Percentiles rank a stretch among this genome's conserved stretches.
These are phyloP conservation scores for Cryptosporidium sp. DNA, from an alignment of 169 alveolate species.

Conservation along the genomic window DNA sequence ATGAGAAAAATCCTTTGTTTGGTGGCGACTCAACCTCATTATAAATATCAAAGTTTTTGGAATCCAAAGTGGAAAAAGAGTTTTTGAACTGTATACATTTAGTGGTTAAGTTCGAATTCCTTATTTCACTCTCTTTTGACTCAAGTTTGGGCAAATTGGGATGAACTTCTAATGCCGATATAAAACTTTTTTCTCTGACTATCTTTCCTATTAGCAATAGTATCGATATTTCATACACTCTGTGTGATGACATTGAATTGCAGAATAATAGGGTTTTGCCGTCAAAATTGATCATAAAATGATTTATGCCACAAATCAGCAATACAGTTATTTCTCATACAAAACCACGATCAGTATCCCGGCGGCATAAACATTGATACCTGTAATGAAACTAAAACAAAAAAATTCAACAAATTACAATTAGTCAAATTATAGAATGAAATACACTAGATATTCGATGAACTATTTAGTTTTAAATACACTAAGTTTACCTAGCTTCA, in stretches of 20 bases:
- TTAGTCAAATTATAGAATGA: background rate
- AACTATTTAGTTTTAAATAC: background rate
- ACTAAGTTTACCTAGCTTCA: conserved; percentile 77
- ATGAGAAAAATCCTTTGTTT: conserved; percentile 17
- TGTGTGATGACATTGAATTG: background rate
- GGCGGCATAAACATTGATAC: background rate
- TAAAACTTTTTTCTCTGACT: background rate
- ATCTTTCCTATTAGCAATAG: conserved; percentile 7
- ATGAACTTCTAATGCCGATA: conserved; percentile 23
- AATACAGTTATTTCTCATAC: background rate
- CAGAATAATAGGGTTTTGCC: background rate
- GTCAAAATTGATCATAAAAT: background rate
- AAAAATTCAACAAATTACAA: background rate
- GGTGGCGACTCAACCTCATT: conserved; percentile 2
- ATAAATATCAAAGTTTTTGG: conserved; percentile 15
- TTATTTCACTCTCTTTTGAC: background rate
- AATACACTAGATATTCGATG: background rate
- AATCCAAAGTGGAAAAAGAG: background rate
- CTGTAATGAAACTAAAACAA: background rate
- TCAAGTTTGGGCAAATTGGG: conserved; percentile 60
- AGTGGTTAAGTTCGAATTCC: background rate
- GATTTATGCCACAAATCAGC: background rate
- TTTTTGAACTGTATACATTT: background rate
- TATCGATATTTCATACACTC: conserved; percentile 20
- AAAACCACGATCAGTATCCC: conserved; percentile 15